Conservation (phyloP, 208 protist genomes). For the Sergeia podlipaevii region DNA sequence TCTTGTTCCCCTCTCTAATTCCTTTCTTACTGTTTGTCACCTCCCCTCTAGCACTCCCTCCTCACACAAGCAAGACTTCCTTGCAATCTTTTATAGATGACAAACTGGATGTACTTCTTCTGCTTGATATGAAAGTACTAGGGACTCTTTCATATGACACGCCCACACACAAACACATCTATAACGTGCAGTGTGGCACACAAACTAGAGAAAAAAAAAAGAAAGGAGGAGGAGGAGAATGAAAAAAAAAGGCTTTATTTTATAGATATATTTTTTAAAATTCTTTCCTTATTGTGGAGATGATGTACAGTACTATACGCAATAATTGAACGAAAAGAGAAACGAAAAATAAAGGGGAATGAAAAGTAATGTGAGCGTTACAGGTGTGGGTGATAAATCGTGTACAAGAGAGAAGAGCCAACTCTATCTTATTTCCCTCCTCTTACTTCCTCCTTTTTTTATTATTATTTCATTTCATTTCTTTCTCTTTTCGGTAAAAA, state of each 20-base stretch:
- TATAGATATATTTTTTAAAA: neutral
- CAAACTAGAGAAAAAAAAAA: constrained; percentile 12
- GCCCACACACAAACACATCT: neutral
- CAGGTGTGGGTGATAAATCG: no score
- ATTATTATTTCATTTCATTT: constrained; percentile 2
- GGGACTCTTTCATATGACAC: neutral
- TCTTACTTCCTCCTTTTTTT: neutral
- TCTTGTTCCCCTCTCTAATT: no score
- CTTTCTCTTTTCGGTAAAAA: neutral
- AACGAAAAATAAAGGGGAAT: neutral
- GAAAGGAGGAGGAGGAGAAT: constrained; percentile 4
- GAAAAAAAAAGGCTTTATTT: constrained; percentile 3
- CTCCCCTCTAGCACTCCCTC: no score
- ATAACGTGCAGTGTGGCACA: neutral
- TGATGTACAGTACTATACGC: neutral
- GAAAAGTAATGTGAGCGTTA: no score
- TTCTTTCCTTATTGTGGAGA: neutral
- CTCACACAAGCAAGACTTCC: no score
- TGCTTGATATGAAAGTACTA: no score
- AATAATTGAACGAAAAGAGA: neutral
- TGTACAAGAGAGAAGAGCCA: no score
- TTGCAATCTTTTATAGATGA: no score
- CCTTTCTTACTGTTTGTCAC: no score
- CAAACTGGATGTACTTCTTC: no score
- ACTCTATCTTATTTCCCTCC: no score